Evolutionary conservation across 1,284 basidiomycete species (phyloP), one percentile per base, ranked within the genome.

Genomic region (Sporisorium graminicola): DNA sequence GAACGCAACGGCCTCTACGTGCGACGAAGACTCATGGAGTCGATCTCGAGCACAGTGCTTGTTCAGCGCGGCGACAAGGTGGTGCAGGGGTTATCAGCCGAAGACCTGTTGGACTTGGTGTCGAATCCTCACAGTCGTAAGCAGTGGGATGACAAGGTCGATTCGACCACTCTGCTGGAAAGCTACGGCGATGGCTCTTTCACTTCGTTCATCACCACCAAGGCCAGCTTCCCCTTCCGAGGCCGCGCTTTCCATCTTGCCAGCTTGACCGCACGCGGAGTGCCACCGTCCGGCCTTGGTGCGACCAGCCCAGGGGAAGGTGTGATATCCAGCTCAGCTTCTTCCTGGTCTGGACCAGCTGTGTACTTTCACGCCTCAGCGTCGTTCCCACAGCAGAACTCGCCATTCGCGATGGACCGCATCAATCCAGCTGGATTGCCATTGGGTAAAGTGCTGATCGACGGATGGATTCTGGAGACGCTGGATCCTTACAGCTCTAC

Each of bases 391-490:
- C 91, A 94, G 51, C 92, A 93, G 81, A 91, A 90, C 75, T 92
- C 93, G 2, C 91, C 91, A 1, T 90, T 93, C 0, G 92, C 91
- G 8, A 93, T 60, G 51, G 58, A 88, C 12, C 58, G 61, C 22
- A 92, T 94, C 86, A 98, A 99, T 82, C 89, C 93, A 0, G 89
- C 90, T 54, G 84, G 73, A 0, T 88, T 95, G 14, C 93, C 94
- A 0, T 87, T 93, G 10, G 95, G 94, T 0, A 91, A 92, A 22
- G 88, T 95, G 49, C 91, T 94, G 72, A 88, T 99, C 3, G 95
- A 98, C 79, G 96, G 93, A 0, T 99, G 97, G 97, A 92, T 98
- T 49, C 86, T 98, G 76, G 95, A 99, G 87, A 98, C 95, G 1
- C 89, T 99, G 49, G 96, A 99, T 85, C 96, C 97, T 0, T 99